phyloP scores from a whole-genome alignment of 2,329 filamentous ascomycete genomes.

The Pseudogymnoascus sp. region DNA sequence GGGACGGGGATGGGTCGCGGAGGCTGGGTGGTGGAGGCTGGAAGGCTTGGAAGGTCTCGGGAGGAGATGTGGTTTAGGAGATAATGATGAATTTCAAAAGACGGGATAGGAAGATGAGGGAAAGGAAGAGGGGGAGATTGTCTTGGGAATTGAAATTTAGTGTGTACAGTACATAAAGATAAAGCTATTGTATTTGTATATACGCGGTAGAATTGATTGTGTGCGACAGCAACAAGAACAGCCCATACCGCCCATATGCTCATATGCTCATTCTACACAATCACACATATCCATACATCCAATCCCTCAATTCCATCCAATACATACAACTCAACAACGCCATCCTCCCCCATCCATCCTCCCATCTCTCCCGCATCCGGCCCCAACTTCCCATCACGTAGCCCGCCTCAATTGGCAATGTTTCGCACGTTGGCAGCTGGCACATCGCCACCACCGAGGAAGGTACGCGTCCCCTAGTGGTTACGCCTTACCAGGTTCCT shows the following conservation, averaged over 20 bases:
- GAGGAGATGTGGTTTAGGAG: background rate
- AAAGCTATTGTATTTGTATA: too few relatives aligned
- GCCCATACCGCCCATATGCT: background rate
- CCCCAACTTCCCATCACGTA: background rate
- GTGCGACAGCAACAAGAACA: background rate
- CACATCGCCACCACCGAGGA: background rate
- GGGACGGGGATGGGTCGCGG: background rate
- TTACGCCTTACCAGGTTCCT: background rate
- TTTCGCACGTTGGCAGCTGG: background rate
- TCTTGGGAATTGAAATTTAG: background rate
- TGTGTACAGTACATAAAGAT: background rate
- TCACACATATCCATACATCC: background rate
- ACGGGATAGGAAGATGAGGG: background rate
- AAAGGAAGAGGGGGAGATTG: slow-evolving; percentile 19
- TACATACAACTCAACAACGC: background rate
- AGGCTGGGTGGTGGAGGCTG: background rate
- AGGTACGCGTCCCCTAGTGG: background rate
- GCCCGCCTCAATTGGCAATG: background rate
- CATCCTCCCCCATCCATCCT: too few relatives aligned
- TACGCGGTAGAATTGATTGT: background rate
- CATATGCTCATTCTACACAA: background rate
- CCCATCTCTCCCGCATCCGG: background rate
- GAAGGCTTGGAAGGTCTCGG: background rate
- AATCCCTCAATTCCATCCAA: background rate
- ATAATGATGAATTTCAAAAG: background rate